Conservation (phyloP, 2,329 filamentous ascomycete genomes). For the Harringtonia aguacate region DNA sequence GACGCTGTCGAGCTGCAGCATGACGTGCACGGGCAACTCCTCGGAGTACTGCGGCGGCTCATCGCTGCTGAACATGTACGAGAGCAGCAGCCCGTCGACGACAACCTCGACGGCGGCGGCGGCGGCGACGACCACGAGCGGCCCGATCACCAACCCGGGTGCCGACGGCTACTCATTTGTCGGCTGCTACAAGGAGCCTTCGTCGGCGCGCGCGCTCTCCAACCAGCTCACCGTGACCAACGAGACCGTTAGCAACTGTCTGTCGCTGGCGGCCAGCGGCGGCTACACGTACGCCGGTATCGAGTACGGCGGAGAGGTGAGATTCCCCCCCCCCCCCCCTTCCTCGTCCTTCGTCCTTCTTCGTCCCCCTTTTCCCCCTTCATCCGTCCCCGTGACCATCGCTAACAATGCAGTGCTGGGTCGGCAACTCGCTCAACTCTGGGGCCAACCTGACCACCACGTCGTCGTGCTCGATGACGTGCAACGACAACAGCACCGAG, state of each 20-base stretch:
- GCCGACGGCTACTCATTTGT: conserved; percentile 18
- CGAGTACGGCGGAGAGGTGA: conserved; percentile 35
- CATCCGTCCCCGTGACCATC: not conserved
- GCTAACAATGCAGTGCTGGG: conserved; percentile 10
- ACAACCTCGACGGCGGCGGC: too few species aligned
- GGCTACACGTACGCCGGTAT: conserved; percentile 37
- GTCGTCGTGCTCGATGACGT: conserved; percentile 16
- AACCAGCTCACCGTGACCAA: conserved; percentile 8
- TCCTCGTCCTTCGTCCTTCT: too few species aligned
- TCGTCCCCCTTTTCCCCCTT: not conserved
- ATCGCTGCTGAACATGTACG: conserved; percentile 1
- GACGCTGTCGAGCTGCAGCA: conserved; percentile 15
- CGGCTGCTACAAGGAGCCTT: conserved; percentile 23
- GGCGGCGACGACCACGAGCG: not conserved
- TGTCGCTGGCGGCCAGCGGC: conserved; percentile 4
- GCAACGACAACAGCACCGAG: conserved; percentile 10
- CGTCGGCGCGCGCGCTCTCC: conserved; percentile 11
- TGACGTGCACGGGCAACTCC: conserved; percentile 13
- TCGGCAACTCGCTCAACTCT: conserved; percentile 10
- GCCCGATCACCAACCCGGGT: conserved; percentile 22
- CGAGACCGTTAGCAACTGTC: conserved; percentile 15
- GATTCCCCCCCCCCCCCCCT: not conserved
- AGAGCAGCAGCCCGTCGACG: not conserved
- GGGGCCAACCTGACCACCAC: conserved; percentile 10
- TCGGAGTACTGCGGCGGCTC: conserved; percentile 7